A percentile compares a stretch with the other conserved stretches of the same genome.
phyloP scores from a whole-genome alignment of 2,329 filamentous ascomycete species.

The Aspergillus jensenii region DNA sequence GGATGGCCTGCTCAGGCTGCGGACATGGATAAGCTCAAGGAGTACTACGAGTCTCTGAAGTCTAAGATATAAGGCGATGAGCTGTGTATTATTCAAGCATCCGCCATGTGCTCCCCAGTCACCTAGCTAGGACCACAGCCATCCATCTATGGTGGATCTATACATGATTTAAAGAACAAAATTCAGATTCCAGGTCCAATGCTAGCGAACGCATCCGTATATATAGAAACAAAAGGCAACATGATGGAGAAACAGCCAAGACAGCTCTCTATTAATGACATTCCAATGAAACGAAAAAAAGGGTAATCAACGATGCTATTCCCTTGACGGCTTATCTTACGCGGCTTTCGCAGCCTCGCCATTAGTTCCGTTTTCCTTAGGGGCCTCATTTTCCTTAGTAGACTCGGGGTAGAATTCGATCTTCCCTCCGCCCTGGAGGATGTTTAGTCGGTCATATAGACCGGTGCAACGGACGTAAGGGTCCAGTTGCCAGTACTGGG shows the following conservation, averaged over 20 bases:
- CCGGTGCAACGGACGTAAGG: constrained; percentile 79
- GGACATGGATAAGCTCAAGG: constrained; percentile 82
- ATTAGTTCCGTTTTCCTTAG: not conserved
- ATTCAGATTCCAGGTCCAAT: not conserved
- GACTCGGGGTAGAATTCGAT: constrained; percentile 65
- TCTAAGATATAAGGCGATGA: constrained; percentile 68
- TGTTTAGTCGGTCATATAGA: constrained; percentile 78
- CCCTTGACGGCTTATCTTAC: not conserved
- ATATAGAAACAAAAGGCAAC: constrained; percentile 1
- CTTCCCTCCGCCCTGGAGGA: constrained; percentile 66
- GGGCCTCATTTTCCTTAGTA: too few species aligned
- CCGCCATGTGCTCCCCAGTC: too few species aligned
- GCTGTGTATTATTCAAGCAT: not conserved
- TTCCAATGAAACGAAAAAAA: not conserved
- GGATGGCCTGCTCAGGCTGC: constrained; percentile 73
- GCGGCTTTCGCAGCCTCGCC: not conserved
- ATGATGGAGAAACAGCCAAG: not conserved
- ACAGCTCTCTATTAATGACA: constrained; percentile 3
- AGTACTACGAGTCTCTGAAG: constrained; percentile 79
- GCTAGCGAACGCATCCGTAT: constrained; percentile 1
- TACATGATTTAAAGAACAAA: not conserved
- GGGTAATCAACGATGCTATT: not conserved
- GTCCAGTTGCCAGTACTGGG: constrained; percentile 87
- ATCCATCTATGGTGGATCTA: not conserved
- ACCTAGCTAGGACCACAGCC: not conserved